These are phyloP conservation scores for Persicaria tinctoria DNA, from an alignment of 148 eudicot species.

Conservation along the genomic window DNA sequence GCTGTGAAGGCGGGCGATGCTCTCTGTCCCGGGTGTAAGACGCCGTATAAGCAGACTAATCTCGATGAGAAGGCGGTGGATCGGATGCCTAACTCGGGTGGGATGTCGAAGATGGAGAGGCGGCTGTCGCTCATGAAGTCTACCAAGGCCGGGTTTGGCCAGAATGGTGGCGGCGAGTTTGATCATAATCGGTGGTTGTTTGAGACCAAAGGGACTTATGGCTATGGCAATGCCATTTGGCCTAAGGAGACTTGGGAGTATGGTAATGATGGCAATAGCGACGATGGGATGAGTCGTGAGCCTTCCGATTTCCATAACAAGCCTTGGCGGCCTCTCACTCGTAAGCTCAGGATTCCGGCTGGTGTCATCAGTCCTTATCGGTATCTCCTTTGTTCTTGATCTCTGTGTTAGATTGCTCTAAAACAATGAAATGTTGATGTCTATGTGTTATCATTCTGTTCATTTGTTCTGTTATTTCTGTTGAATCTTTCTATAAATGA, in stretches of 20 bases:
- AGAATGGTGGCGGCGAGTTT: constrained; percentile 18
- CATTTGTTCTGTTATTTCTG: too few relatives aligned
- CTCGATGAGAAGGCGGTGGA: constrained; percentile 54
- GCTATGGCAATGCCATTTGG: constrained; percentile 97
- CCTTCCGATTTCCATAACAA: constrained; percentile 58
- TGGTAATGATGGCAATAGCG: constrained; percentile 33
- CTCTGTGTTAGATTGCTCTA: neutral
- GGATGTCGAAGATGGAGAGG: constrained; percentile 58
- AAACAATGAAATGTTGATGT: too few relatives aligned
- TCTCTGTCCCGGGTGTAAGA: constrained; percentile 88
- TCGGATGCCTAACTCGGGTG: constrained; percentile 32
- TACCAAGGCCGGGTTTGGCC: constrained; percentile 39
- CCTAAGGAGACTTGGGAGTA: constrained; percentile 42
- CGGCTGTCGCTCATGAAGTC: constrained; percentile 82
- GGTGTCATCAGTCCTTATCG: constrained; percentile 82
- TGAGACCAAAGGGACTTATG: constrained; percentile 92
- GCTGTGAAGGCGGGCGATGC: constrained; percentile 81
- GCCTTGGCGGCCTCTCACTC: constrained; percentile 96
- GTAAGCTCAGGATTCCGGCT: constrained; percentile 77
- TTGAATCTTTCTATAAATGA: too few relatives aligned
- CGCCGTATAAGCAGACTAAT: constrained; percentile 64
- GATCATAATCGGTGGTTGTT: constrained; percentile 94
- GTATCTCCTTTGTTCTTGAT: constrained; percentile 24
- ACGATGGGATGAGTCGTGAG: constrained; percentile 27
- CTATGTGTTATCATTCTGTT: too few relatives aligned